A percentile compares a stretch with the other conserved stretches of the same genome.
Evolutionary conservation across 176 grass and related monocot species (phyloP).

Genomic region (Phoenix roebelenii): DNA sequence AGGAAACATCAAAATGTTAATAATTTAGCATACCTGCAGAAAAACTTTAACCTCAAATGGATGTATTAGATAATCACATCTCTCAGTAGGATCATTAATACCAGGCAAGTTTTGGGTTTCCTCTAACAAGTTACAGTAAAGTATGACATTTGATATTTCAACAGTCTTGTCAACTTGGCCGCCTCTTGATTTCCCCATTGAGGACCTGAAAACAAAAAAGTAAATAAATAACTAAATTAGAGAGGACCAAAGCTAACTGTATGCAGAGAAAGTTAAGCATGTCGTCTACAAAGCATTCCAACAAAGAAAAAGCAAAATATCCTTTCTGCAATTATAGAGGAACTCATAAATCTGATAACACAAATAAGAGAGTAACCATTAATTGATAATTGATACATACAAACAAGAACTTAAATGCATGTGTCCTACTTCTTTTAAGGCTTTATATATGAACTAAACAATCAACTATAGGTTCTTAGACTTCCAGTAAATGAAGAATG

Average conservation of each 20-base stretch:
- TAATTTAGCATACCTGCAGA: constrained; percentile 58
- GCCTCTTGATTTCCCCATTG: constrained; percentile 58
- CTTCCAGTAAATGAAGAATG: too few relatives aligned
- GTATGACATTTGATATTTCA: constrained; percentile 70
- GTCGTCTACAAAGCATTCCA: not conserved
- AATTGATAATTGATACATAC: too few relatives aligned
- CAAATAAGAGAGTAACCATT: too few relatives aligned
- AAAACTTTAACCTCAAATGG: constrained; percentile 66
- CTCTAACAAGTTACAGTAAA: constrained; percentile 63
- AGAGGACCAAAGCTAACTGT: not conserved
- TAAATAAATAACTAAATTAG: constrained; percentile 1
- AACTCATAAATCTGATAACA: not conserved
- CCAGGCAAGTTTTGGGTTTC: constrained; percentile 33
- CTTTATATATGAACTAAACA: too few relatives aligned
- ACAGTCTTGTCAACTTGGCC: constrained; percentile 80
- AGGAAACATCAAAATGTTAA: constrained; percentile 10
- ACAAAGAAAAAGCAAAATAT: not conserved
- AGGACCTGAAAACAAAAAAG: constrained; percentile 37
- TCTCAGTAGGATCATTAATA: constrained; percentile 41
- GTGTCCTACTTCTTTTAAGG: too few relatives aligned
- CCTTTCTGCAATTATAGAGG: not conserved
- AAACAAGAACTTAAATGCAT: too few relatives aligned
- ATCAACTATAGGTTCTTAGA: too few relatives aligned
- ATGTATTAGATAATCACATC: constrained; percentile 75
- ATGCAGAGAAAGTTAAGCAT: not conserved